Evolutionary conservation across 1,139 yeast species (phyloP), one percentile per base, ranked within the genome.

Genomic region (Candida sp.): DNA sequence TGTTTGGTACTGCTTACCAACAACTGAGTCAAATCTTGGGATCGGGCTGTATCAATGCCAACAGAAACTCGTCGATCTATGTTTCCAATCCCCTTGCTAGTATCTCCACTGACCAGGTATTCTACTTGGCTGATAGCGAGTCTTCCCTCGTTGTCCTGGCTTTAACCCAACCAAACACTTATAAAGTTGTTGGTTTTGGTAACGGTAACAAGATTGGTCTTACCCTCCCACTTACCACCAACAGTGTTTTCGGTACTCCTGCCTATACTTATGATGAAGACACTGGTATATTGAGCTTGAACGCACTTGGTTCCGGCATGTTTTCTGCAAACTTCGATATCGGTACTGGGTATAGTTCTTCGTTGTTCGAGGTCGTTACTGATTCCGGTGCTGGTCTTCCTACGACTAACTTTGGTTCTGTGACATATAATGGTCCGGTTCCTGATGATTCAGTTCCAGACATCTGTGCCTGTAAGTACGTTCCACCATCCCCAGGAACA

Each of bases 101-200:
- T 3, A 50, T 63, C 23, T 55, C 57, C 12, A 32, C 56, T 5
- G 51, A 57, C 27, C 74, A 69, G 56, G 59, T 60, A 2, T 57
- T 69, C 44, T 66, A 63, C 51, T 57, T 70, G 53, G 57, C 60
- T 37, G 47, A 60, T 17, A 26, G 60, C 1, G 38, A 51, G 3
- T 63, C 73, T 1, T 44, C 61, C 17, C 39, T 69, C 35, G 55
- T 61, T 46, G 66, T 63, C 12, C 59, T 57, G 26, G 61, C 62
- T 5, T 37, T 64, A 17, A 51, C 62, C n/a, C 11, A 49, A 7
- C 28, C 60, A 31, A 64, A 58, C 50, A 65, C 68, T 5, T 65
- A 60, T 53, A 63, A 54, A 3, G 73, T 72, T 27, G 63, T 63
- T 31, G 75, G 74, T 33, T 71, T 63, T 50, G 76, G 76, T 49